These are phyloP conservation scores for Aspergillus jensenii DNA, from an alignment of 2,329 filamentous ascomycete species.

Conservation along the genomic window DNA sequence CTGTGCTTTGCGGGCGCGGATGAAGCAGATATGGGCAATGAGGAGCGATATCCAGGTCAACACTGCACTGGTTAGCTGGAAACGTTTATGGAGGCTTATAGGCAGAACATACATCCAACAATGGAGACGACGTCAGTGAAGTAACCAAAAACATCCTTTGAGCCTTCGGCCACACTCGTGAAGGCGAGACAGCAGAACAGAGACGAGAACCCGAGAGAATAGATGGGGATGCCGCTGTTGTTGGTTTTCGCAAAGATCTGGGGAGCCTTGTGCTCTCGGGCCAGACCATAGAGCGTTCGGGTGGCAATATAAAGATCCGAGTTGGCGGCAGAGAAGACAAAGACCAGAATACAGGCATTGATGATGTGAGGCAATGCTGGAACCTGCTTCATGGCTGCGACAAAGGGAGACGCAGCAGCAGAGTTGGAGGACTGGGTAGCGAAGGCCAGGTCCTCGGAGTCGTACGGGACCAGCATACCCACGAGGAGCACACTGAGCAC, in stretches of 20 bases:
- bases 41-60: slow-evolving; percentile 70
- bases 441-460: slow-evolving; percentile 60
- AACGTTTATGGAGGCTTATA: neutral
- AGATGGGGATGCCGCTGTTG: slow-evolving; percentile 66
- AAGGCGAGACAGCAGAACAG: slow-evolving; percentile 65
- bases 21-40: slow-evolving; percentile 66
- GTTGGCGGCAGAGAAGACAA: neutral
- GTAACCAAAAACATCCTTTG: slow-evolving; percentile 54
- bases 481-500: slow-evolving; percentile 70
- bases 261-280: slow-evolving; percentile 68
- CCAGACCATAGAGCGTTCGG: slow-evolving; percentile 70
- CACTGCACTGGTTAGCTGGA: slow-evolving; percentile 34
- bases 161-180: slow-evolving; percentile 59
- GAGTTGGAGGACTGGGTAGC: slow-evolving; percentile 41
- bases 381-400: neutral
- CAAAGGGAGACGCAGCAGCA: slow-evolving; percentile 68
- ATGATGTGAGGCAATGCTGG: neutral
- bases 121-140: slow-evolving; percentile 35
- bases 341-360: neutral
- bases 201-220: slow-evolving; percentile 59
- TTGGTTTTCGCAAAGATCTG: slow-evolving; percentile 66
- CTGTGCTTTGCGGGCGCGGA: slow-evolving; percentile 62
- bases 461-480: slow-evolving; percentile 74
- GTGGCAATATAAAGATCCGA: slow-evolving; percentile 71
- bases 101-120: neutral